These are phyloP conservation scores for Alternaria incomplexa DNA, from an alignment of 2,329 filamentous ascomycete genomes.

Conservation along the genomic window DNA sequence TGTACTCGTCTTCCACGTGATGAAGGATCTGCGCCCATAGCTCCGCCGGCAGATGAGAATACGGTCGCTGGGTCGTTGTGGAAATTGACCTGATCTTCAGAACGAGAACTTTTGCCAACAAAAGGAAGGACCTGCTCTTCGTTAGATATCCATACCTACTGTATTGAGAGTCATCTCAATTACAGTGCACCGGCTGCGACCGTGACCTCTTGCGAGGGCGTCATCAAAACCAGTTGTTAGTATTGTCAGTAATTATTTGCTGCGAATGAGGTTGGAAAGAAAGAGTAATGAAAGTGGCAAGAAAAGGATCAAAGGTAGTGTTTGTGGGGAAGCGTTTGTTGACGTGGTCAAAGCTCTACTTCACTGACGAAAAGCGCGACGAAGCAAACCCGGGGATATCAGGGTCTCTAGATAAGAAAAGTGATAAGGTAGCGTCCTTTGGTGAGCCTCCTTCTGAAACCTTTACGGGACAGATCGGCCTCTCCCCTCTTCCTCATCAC, in stretches of 20 bases:
- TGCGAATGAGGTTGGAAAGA: not conserved
- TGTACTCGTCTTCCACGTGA: conserved; percentile 6
- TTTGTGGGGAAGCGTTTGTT: not conserved
- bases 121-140: not conserved
- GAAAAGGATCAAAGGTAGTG: not conserved
- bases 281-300: not conserved
- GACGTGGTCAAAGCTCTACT: not conserved
- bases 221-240: not conserved
- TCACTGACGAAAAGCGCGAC: not conserved
- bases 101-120: not conserved
- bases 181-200: not conserved
- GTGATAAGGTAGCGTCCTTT: not conserved
- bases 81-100: not conserved
- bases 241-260: not conserved
- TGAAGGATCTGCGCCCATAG: conserved; percentile 1
- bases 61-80: not conserved
- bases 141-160: not conserved
- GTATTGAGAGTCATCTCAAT: not conserved
- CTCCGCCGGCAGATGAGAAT: not conserved
- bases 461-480: not conserved
- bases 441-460: too few species aligned
- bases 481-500: not conserved
- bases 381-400: not conserved
- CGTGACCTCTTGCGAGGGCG: not conserved
- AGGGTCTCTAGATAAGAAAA: not conserved